These are phyloP conservation scores for Lyophyllum shimeji DNA, from an alignment of 768 basidiomycete species.

Conservation along the genomic window DNA sequence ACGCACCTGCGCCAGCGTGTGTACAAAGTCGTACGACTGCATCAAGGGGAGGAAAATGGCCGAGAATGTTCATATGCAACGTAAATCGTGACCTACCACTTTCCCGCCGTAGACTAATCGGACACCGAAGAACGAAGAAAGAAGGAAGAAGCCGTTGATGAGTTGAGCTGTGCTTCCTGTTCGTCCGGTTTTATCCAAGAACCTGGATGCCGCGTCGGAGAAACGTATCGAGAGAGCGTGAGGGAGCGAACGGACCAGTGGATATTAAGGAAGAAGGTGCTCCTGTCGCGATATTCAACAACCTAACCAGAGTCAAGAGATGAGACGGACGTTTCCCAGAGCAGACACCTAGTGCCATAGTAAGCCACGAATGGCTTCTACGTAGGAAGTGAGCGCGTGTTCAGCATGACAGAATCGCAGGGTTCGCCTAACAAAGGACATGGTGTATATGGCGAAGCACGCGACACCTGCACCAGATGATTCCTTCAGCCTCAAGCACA, in stretches of 20 bases:
- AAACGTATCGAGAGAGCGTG: background rate
- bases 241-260: slow-evolving; percentile 59
- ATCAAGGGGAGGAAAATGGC: background rate
- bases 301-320: slow-evolving; percentile 4
- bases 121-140: slow-evolving; percentile 66
- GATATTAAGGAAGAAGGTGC: slow-evolving; percentile 85
- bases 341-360: slow-evolving; percentile 71
- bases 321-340: slow-evolving; percentile 73
- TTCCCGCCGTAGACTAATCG: slow-evolving; percentile 71
- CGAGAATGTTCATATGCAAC: background rate
- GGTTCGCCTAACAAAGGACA: slow-evolving; percentile 60
- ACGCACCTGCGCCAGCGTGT: slow-evolving; percentile 55
- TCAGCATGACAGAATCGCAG: background rate
- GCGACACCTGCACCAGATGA: slow-evolving; percentile 46
- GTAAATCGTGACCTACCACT: slow-evolving; percentile 31
- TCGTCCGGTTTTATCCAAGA: slow-evolving; percentile 72
- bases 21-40: slow-evolving; percentile 68
- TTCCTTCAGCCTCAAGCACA: background rate
- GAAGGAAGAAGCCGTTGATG: slow-evolving; percentile 68
- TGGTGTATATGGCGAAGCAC: slow-evolving; percentile 63
- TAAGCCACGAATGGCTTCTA: slow-evolving; percentile 79
- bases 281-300: slow-evolving; percentile 35
- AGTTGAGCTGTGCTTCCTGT: slow-evolving; percentile 70
- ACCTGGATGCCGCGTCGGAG: slow-evolving; percentile 38
- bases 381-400: too few relatives aligned